Base-by-base conservation (phyloP, 768 basidiomycete genomes). In the Suillus americanus region DNA sequence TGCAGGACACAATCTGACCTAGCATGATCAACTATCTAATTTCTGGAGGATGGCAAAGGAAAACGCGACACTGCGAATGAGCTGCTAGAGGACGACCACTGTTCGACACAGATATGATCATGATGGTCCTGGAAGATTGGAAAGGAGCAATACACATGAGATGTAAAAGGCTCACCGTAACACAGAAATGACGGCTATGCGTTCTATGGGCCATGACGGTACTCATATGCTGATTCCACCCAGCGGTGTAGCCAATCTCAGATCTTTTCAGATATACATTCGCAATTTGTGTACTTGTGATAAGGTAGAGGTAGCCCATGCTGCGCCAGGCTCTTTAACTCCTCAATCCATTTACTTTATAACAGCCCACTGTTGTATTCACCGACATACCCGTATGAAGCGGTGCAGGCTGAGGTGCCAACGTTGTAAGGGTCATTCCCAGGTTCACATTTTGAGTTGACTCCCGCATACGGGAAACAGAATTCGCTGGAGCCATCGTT, bases 351-450 rank as follows among this genome's bases (percentile, higher is more conserved):
- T 28, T 12, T 12, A 18, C 56, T 59, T 40, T 41, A 28, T 18
- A 59, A 59, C 40, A 41, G 10, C 40, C 12, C 25, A 16, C 57
- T 59, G 57, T 59, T 59, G 12, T 6, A 3, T 41, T 41, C 57
- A 59, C 38, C 57, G 3, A 59, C 38, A 59, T 41, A 40, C 6
- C 38, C 38, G 25, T 59, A 59, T 20, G 57, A 59, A 59, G 57
- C 57, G 5, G 57, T 59, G 40, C 57, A 59, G 40, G 10, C 38
- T 12, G 57, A 40, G 25, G 28, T 10, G 18, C 16, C 57, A 59
- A 59, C 25, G 57, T 59, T 59, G 56, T 59, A 59, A 59, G 56
- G 56, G 38, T 59, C 4, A 40, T 59, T 40, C 28, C 4, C 3
- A 12, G 38, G 38, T 28, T 28, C 1, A 28, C 38, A 28, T 38